Conservation (phyloP, 2,329 filamentous ascomycete genomes). For the Xenosphaeropsis pyriputrescens region DNA sequence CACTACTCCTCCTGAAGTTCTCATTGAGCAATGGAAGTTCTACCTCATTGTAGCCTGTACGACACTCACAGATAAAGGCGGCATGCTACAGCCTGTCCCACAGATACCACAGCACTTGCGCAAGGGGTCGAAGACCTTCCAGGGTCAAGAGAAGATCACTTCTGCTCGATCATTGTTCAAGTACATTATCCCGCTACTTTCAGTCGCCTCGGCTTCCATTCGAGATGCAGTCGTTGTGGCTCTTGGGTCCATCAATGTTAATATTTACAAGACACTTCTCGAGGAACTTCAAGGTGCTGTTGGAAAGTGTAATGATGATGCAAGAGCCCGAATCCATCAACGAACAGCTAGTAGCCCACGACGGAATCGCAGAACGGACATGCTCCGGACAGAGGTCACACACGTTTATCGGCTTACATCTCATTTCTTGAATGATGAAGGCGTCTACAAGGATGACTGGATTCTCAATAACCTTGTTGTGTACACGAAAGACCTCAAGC, state of each 20-base stretch:
- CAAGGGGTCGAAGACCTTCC: conserved; percentile 61
- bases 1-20: conserved; percentile 66
- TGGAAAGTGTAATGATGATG: conserved; percentile 74
- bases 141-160: conserved; percentile 63
- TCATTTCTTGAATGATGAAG: conserved; percentile 66
- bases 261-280: conserved; percentile 79
- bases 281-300: conserved; percentile 85
- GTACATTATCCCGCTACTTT: conserved; percentile 76
- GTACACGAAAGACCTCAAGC: conserved; percentile 82
- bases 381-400: conserved; percentile 84
- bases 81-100: conserved; percentile 38
- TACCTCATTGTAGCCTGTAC: conserved; percentile 97
- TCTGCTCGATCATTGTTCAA: conserved; percentile 84
- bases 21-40: conserved; percentile 95
- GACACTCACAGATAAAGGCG: conserved; percentile 72
- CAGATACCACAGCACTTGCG: conserved; percentile 60
- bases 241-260: conserved; percentile 87
- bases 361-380: conserved; percentile 70
- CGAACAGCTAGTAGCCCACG: conserved; percentile 71
- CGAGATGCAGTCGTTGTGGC: conserved; percentile 83
- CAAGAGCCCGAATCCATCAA: conserved; percentile 74
- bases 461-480: conserved; percentile 76
- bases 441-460: conserved; percentile 78
- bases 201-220: conserved; percentile 65
- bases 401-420: conserved; percentile 92